Base-by-base conservation (phyloP, 371 early-diverging fungal species). In the Mortierella sp. region DNA sequence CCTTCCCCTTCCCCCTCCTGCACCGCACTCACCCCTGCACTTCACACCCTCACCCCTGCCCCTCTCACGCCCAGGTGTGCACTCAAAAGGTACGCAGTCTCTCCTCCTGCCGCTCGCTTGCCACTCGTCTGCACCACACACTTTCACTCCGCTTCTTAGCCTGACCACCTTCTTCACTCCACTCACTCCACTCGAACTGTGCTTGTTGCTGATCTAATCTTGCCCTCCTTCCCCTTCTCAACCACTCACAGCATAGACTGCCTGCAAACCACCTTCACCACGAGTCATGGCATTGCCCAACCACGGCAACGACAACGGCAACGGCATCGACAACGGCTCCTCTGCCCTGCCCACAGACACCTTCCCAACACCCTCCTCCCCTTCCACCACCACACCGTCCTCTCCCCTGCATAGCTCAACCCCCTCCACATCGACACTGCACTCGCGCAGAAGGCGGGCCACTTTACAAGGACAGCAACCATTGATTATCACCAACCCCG, bases 391-490 rank as follows among this genome's bases (percentile, higher is more conserved):
- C 29, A 37, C 40, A 50, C 29, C 46, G 16, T 48, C 57, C 31
- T 27, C 45, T 1, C 8, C 40, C 61, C 47, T 25, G 27, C 63
- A 28, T 10, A 47, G 43, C 39, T 25, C 46, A 13, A 44, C 54
- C 19, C 13, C 72, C 49, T 21, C 17, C 50, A 48, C 28, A 54
- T 57, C 63, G 34, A 37, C 73, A 2, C 51, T 74, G 13, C 74
- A 74, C 57, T 63, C 74, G 3, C 74, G 74, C 39, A 67, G 74
- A n/a, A 48, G 74, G 13, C 53, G 74, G 25, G 74, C 74, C 4
- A 74, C 74, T 6, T 44, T 74, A 16, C 67, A 67, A 48, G 74
- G 74, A 16, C 63, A 74, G 31, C 76, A 64, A 43, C 76, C 76
- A 3, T 27, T 40, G 27, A 74, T 74, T 37, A 51, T 68, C 54